Conservation (phyloP, 768 basidiomycete genomes). For the Mycena maculata region DNA sequence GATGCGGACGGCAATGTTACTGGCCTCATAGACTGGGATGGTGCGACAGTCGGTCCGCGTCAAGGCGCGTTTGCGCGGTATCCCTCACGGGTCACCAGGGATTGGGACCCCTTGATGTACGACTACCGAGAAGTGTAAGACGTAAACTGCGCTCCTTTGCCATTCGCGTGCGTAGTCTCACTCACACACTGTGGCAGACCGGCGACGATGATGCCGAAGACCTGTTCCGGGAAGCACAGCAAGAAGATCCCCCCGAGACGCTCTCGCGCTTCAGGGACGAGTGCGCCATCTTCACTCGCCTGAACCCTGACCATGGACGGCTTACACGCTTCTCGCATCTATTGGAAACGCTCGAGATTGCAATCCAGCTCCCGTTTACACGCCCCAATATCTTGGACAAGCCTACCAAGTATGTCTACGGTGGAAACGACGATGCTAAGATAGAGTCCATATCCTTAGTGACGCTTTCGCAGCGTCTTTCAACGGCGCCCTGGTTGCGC, state of each 20-base stretch:
- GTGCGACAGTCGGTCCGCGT: conserved; percentile 29
- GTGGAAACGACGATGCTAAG: not conserved
- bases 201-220: not conserved
- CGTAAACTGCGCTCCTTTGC: not conserved
- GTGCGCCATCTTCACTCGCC: conserved; percentile 5
- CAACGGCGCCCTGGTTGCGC: not conserved
- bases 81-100: conserved; percentile 41
- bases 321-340: conserved; percentile 17
- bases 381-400: not conserved
- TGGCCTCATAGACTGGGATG: conserved; percentile 45
- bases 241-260: conserved; percentile 12
- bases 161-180: not conserved
- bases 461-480: conserved; percentile 5
- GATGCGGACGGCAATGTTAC: conserved; percentile 39
- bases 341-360: conserved; percentile 7
- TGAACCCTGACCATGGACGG: conserved; percentile 2
- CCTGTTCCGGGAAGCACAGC: conserved; percentile 9
- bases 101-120: conserved; percentile 41
- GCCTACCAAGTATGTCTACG: conserved; percentile 11
- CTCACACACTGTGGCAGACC: not conserved
- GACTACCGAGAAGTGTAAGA: conserved; percentile 13
- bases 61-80: conserved; percentile 40
- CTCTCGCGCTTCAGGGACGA: conserved; percentile 21
- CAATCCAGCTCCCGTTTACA: not conserved
- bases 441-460: conserved; percentile 1